Evolutionary conservation across 768 basidiomycete species (phyloP), one percentile per base, ranked within the genome.

Genomic region (Pleurotus tuber-regium): DNA sequence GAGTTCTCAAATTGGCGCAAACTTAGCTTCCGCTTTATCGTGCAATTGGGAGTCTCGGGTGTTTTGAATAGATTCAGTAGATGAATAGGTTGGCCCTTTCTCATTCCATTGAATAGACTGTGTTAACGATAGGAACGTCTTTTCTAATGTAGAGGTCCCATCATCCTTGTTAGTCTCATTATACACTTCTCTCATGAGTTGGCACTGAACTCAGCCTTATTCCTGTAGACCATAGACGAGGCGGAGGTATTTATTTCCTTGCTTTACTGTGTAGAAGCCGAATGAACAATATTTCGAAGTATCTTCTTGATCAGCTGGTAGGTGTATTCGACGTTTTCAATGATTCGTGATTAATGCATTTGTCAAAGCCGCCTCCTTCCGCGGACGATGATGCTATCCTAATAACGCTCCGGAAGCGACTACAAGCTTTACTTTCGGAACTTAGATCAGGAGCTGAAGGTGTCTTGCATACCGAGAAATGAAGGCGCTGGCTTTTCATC

Each of bases 301-400:
- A 70, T 51, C 63, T 73, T 10, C 54, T 73, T 7, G 70, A 73
- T 50, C 70, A 73, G 56, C 58, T 73, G 16, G 69, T 71, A 12
- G 4, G 1, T 18, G 1, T 16, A 5, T 26, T 18, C 9, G 8
- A 12, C 11, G 14, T 29, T 28, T 10, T 18, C 7, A 1, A n/a
- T 31, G n/a, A 25, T 41, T 11, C n/a, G 26, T 42, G 3, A 31
- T 19, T 53, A 8, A 49, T 14, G 30, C 18, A 7, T 41, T 4
- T 31, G 19, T 8, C 2, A 46, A 44, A 72, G 72, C 70, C 70
- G 10, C 70, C 71, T 2, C 71, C 71, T 4, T 67, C 66, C 24
- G 36, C 57, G 8, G 69, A 72, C 29, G 71, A 72, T 43, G 69
- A 72, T 50, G 70, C 70, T 25, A 47, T 72, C 10, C 60, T 67